Percentiles rank a stretch among this genome's conserved stretches.
Conservation (phyloP, 1,284 basidiomycete genomes). For the Cutaneotrichosporon sp. region DNA sequence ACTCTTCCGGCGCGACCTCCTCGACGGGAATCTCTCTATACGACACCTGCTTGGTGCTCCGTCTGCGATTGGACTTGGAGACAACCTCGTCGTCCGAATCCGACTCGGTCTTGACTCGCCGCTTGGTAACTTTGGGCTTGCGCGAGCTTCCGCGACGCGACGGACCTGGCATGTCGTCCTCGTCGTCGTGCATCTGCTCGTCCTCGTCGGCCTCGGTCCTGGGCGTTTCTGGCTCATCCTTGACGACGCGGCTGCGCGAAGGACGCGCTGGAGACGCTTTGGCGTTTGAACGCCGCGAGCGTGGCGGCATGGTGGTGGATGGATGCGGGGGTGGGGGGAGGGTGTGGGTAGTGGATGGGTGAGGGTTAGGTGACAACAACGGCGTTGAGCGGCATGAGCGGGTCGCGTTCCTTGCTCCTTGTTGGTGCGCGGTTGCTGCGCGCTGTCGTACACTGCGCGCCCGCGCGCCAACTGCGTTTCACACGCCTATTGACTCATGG, state of each 20-base stretch:
- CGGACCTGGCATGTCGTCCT: slow-evolving; percentile 19
- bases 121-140: slow-evolving; percentile 16
- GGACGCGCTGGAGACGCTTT: slow-evolving; percentile 13
- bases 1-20: slow-evolving; percentile 24
- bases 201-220: slow-evolving; percentile 18
- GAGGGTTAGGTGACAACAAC: not conserved
- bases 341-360: not conserved
- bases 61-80: slow-evolving; percentile 18
- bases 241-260: slow-evolving; percentile 17
- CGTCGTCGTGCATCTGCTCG: slow-evolving; percentile 21
- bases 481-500: no score
- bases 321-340: not conserved
- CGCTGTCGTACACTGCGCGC: no score
- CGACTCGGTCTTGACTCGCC: slow-evolving; percentile 9
- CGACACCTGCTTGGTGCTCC: slow-evolving; percentile 29
- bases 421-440: no score
- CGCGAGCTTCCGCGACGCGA: slow-evolving; percentile 8
- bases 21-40: slow-evolving; percentile 31
- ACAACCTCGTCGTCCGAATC: slow-evolving; percentile 25
- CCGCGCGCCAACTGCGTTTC: no score
- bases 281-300: slow-evolving; percentile 15
- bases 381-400: no score
- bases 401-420: not conserved
- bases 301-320: slow-evolving; percentile 19
- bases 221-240: slow-evolving; percentile 14